Evolutionary conservation across 2,329 filamentous ascomycete species (phyloP).

Genomic region (Phyllosticta citrichinensis): DNA sequence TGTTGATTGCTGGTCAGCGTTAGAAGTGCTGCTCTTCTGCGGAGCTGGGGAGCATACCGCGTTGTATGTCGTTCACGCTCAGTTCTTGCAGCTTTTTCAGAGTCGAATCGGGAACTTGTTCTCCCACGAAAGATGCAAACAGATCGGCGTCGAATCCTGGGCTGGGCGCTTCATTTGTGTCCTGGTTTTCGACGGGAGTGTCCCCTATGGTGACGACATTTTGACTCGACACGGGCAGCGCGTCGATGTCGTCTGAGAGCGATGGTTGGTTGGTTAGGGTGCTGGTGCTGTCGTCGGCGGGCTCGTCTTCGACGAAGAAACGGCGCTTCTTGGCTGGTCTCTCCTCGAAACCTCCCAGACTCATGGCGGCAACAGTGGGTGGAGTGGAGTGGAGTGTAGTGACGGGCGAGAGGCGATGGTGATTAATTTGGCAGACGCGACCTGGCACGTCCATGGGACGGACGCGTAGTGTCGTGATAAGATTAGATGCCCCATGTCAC

Average conservation of each 20-base stretch:
- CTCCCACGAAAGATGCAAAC: constrained; percentile 50
- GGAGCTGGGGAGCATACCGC: constrained; percentile 21
- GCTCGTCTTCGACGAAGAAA: constrained; percentile 48
- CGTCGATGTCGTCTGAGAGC: constrained; percentile 22
- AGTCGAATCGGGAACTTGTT: constrained; percentile 34
- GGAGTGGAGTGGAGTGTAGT: background rate
- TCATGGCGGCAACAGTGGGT: constrained; percentile 19
- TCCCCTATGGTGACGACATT: background rate
- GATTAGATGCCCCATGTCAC: constrained; percentile 4
- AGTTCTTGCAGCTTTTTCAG: constrained; percentile 39
- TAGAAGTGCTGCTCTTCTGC: background rate
- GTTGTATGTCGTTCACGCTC: constrained; percentile 45
- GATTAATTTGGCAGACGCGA: background rate
- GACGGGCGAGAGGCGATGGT: constrained; percentile 7
- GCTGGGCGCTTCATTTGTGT: constrained; percentile 10
- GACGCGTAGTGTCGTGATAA: background rate
- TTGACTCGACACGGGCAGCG: constrained; percentile 20
- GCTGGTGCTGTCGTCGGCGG: background rate
- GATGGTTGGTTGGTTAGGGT: constrained; percentile 17
- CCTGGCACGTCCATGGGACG: no score
- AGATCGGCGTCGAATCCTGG: constrained; percentile 44
- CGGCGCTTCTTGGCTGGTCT: constrained; percentile 52
- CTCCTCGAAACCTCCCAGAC: constrained; percentile 37
- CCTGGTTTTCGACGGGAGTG: constrained; percentile 9
- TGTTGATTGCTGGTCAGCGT: constrained; percentile 43